A percentile compares a stretch with the other conserved stretches of the same genome.
phyloP scores from a whole-genome alignment of 169 alveolate species.

The Cytauxzoon felis region DNA sequence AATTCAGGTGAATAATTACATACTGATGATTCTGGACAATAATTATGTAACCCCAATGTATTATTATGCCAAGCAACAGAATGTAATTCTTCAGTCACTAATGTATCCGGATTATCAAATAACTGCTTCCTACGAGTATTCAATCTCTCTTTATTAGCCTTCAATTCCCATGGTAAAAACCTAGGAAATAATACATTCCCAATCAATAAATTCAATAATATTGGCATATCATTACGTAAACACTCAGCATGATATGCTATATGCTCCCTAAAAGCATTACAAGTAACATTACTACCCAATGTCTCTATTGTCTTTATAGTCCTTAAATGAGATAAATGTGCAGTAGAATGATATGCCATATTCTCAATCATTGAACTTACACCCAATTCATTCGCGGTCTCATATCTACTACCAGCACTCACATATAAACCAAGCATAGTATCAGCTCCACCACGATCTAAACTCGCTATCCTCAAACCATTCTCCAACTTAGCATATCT shows the following conservation, averaged over 20 bases:
- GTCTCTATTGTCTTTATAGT: constrained; percentile 82
- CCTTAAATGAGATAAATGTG: constrained; percentile 82
- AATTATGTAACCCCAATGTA: constrained; percentile 77
- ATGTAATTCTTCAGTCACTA: constrained; percentile 81
- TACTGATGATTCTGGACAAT: constrained; percentile 64
- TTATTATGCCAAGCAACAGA: constrained; percentile 84
- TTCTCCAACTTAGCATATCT: constrained; percentile 81
- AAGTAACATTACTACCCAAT: constrained; percentile 78
- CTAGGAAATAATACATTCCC: constrained; percentile 86
- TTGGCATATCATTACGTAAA: constrained; percentile 76
- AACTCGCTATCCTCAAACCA: constrained; percentile 76
- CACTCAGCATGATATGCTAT: constrained; percentile 77
- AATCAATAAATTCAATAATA: constrained; percentile 74
- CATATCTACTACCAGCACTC: constrained; percentile 79
- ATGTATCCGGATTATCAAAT: constrained; percentile 69
- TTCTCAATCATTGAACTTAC: constrained; percentile 80
- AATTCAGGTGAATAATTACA: constrained; percentile 75
- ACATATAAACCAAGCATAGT: constrained; percentile 70
- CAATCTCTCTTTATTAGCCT: constrained; percentile 67
- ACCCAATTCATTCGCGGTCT: constrained; percentile 71
- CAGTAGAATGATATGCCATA: constrained; percentile 83
- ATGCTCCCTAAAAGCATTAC: constrained; percentile 76
- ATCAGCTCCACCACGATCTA: constrained; percentile 61
- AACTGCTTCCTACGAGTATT: constrained; percentile 57
- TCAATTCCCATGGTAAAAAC: constrained; percentile 79